phyloP scores from a whole-genome alignment of 2,329 filamentous ascomycete species.

The Epichloe sibirici region DNA sequence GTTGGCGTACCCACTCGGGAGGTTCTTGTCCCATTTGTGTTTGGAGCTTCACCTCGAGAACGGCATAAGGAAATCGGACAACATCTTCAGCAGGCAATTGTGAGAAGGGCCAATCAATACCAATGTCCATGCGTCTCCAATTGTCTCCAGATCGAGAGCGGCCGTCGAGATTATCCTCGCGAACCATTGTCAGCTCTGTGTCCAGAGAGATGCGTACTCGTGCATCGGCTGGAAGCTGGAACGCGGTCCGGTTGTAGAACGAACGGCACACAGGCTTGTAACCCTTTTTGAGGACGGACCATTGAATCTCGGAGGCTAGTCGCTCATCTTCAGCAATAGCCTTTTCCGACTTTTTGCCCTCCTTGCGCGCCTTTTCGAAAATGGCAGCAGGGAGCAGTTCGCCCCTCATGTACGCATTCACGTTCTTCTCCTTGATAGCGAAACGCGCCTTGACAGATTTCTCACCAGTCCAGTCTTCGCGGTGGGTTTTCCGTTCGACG shows the following conservation, averaged over 20 bases:
- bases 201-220: conserved; percentile 94
- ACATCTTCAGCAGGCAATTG: conserved; percentile 78
- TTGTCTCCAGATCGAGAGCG: conserved; percentile 65
- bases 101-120: conserved; percentile 87
- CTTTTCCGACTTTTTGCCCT: conserved; percentile 86
- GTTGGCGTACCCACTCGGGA: conserved; percentile 89
- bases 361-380: conserved; percentile 94
- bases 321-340: conserved; percentile 86
- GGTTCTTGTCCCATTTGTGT: conserved; percentile 92
- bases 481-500: conserved; percentile 93
- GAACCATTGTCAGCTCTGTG: conserved; percentile 87
- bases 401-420: conserved; percentile 80
- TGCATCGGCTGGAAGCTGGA: conserved; percentile 92
- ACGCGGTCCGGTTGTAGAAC: conserved; percentile 96
- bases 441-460: conserved; percentile 98
- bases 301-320: conserved; percentile 84
- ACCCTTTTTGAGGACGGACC: conserved; percentile 75
- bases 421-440: conserved; percentile 89
- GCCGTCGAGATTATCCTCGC: conserved; percentile 90
- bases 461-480: conserved; percentile 97
- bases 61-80: conserved; percentile 86
- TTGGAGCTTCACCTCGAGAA: conserved; percentile 94
- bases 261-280: conserved; percentile 85
- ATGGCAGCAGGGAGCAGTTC: conserved; percentile 73
- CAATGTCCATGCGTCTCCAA: conserved; percentile 95